Evolutionary conservation across 805 yeast genomes (phyloP), one percentile per base, ranked within the genome.

Genomic region (Yarrowia keelungensis): DNA sequence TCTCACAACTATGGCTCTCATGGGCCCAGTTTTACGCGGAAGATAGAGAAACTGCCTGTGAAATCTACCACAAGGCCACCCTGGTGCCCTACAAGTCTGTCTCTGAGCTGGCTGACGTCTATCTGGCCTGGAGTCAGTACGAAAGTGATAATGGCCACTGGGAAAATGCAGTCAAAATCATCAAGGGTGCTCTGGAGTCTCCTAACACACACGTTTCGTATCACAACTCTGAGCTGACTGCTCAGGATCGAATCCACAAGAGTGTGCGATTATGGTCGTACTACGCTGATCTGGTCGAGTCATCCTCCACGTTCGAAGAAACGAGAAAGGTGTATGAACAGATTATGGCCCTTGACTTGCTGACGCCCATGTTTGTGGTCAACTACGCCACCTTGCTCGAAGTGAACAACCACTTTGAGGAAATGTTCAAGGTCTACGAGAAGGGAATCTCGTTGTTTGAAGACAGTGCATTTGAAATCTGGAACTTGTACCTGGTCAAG

Each of bases 71-170:
- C 45, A 87, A 87, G 61, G 88, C 94, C 0, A 79, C 86, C 1
- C 86, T 87, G 68, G 93, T 92, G 0, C 93, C 92, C 7, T 92
- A 83, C 77, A 82, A 80, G 35, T 78, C 82, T 15, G 78, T 86
- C 0, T 84, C 85, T 26, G 97, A 92, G 70, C 77, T 92, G 22
- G 90, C 88, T 1, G 83, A 83, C 2, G 76, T 93, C 8, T 90
- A 92, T 84, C 79, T 85, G n/a, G 83, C 82, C 16, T 93, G 97
- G 97, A 81, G 89, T 7, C 89, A 89, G 69, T 78, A 86, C 77
- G 89, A 88, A 70, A 73, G 90, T 39, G 79, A 83, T 32, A 77
- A 79, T 16, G 85, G 81, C 26, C 81, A 86, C 66, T 76, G 86
- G 22, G 84, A 82, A 0, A 77, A 76, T 19, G 85, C 85, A 3